phyloP scores from a whole-genome alignment of 2,329 filamentous ascomycete species.

The Pyricularia grisea region DNA sequence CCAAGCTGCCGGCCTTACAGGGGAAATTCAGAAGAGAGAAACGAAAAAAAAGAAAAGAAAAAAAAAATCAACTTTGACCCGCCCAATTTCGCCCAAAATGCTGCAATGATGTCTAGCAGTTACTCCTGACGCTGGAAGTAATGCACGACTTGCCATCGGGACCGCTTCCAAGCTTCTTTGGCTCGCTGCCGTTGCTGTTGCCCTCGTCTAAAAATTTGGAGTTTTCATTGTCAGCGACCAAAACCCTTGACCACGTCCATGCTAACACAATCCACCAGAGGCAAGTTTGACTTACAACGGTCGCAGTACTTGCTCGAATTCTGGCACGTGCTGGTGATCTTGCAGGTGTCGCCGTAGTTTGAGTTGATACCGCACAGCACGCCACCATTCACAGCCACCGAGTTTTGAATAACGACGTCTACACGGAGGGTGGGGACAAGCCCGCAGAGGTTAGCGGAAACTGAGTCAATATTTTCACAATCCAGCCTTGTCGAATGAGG shows the following conservation, averaged over 20 bases:
- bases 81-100: background rate
- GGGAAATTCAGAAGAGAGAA: background rate
- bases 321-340: constrained; percentile 6
- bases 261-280: background rate
- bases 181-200: constrained; percentile 17
- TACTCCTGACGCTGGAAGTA: background rate
- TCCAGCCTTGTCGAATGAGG: background rate
- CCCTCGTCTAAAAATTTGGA: constrained; percentile 1
- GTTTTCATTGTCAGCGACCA: background rate
- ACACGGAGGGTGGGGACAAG: background rate
- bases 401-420: constrained; percentile 30
- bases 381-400: constrained; percentile 25
- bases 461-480: background rate
- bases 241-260: background rate
- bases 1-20: background rate
- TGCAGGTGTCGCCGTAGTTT: constrained; percentile 16
- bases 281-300: background rate
- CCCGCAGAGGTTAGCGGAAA: background rate
- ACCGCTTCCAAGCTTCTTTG: constrained; percentile 13
- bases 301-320: constrained; percentile 5
- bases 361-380: constrained; percentile 31
- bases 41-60: background rate
- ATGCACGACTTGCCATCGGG: constrained; percentile 2
- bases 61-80: background rate
- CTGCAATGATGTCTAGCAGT: background rate